Base-by-base conservation (phyloP, 306 rosid genomes). In the Prunus padus region DNA sequence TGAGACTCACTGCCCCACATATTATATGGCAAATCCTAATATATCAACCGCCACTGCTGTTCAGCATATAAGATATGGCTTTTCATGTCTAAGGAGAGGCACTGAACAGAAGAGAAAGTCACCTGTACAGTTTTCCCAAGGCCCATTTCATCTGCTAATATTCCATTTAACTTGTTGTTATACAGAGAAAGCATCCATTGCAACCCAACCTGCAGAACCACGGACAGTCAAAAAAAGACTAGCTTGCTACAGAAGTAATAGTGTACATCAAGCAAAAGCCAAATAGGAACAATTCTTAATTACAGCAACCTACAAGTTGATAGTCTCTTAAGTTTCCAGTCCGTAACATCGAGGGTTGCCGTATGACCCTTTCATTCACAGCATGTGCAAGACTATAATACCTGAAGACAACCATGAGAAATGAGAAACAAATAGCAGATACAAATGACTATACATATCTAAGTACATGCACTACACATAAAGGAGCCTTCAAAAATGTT, bases 81-180 rank as follows among this genome's bases (percentile, higher is more conserved):
- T 33, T 37, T 50, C 67, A 15, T 20, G 15, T 23, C 65, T 62
- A 52, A 31, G 26, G 65, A 11, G 71, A 65, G 63, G 44, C 33
- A 16, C 16, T 47, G 51, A 72, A 78, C 19, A 28, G 25, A 76
- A 72, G 60, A 76, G 65, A 79, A 62, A 71, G 83, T 76, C 67
- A 94, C 98, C 98, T 94, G 98, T 46, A 94, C 98, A 14, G 98
- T 94, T 86, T 94, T 94, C 44, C 98, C 98, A 84, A 94, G 97
- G 83, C 98, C 98, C 98, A 94, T 94, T 91, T 94, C 98, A 86
- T 94, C 98, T 28, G 98, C 98, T 76, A 94, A 86, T 65, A 94
- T 94, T 79, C 98, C 98, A 87, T 94, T 94, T 83, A 94, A 84
- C 75, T 94, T 94, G 90, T 94, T 94, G 93, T 94, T 94, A 80